Evolutionary conservation across 306 rosid genomes (phyloP).

Genomic region (Pyrus pyrifolia): DNA sequence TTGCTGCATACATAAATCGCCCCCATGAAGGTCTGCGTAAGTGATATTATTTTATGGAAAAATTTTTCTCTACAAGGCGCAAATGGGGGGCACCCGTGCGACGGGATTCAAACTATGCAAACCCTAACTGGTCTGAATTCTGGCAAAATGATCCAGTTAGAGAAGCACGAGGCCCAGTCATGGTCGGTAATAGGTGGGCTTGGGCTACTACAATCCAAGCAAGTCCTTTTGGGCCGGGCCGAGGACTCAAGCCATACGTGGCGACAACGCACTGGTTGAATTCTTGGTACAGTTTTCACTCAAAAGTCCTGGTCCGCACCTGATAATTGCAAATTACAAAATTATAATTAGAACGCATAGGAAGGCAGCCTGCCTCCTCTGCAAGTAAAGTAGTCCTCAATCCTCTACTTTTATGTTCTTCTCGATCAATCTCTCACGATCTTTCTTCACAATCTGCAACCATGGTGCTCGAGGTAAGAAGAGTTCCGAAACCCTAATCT

Average conservation of each 20-base stretch:
- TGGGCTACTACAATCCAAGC: background rate
- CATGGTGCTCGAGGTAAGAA: conserved; percentile 91
- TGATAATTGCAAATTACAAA: background rate
- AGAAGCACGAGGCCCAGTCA: too few species aligned
- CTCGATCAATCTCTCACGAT: background rate
- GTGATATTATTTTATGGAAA: too few species aligned
- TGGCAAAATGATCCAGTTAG: too few species aligned
- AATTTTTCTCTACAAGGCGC: too few species aligned
- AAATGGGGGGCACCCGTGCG: too few species aligned
- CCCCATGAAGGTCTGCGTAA: too few species aligned
- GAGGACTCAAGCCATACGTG: background rate
- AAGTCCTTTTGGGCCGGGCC: background rate
- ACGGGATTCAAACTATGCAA: too few species aligned
- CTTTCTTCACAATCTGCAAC: conserved; percentile 24
- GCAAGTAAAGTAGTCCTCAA: background rate
- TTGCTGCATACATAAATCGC: too few species aligned
- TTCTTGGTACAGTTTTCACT: background rate
- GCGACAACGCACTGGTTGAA: background rate
- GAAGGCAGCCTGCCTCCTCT: background rate
- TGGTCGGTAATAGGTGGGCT: too few species aligned
- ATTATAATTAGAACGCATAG: background rate
- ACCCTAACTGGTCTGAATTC: too few species aligned
- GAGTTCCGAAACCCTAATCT: conserved; percentile 2
- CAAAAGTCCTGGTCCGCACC: background rate
- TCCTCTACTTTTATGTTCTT: background rate